Percentiles rank a stretch among this genome's conserved stretches.
Evolutionary conservation across 2,329 filamentous ascomycete species (phyloP).

Genomic region (Pseudopithomyces chartarum): DNA sequence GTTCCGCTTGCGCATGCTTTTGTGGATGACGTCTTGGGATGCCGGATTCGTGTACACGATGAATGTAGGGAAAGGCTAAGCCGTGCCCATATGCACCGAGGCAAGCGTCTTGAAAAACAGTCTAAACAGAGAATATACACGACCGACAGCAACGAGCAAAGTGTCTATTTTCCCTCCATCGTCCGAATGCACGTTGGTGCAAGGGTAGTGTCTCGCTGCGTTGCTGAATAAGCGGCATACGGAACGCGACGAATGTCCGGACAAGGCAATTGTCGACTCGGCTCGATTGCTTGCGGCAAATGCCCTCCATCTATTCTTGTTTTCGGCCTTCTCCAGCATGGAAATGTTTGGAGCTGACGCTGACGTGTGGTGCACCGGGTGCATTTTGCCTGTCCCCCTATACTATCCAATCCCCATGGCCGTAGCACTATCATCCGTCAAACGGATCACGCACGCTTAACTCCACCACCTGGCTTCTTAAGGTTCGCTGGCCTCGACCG

Average conservation of each 20-base stretch:
- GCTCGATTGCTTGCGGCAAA: conserved; percentile 25
- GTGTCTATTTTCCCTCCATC: background rate
- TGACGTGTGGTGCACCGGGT: conserved; percentile 14
- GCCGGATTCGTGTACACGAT: no score
- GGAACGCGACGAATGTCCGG: background rate
- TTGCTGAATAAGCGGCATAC: conserved; percentile 1
- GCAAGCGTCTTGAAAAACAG: no score
- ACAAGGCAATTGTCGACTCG: conserved; percentile 8
- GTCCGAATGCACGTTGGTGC: background rate
- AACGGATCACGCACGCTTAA: conserved; percentile 21
- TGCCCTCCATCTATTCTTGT: conserved; percentile 18
- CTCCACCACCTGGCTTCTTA: conserved; percentile 22
- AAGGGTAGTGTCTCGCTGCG: background rate
- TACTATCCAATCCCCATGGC: conserved; percentile 27
- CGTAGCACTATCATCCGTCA: conserved; percentile 22
- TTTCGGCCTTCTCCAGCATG: conserved; percentile 17
- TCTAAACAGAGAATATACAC: background rate
- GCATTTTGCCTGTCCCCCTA: conserved; percentile 11
- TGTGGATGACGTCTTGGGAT: no score
- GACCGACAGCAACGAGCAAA: background rate
- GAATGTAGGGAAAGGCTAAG: no score
- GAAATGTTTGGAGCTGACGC: conserved; percentile 16
- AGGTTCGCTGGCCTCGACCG: conserved; percentile 22
- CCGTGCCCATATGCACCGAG: no score
- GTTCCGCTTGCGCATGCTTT: no score